Base-by-base conservation (phyloP, 2,329 filamentous ascomycete species). In the Pseudogymnoascus sp. region DNA sequence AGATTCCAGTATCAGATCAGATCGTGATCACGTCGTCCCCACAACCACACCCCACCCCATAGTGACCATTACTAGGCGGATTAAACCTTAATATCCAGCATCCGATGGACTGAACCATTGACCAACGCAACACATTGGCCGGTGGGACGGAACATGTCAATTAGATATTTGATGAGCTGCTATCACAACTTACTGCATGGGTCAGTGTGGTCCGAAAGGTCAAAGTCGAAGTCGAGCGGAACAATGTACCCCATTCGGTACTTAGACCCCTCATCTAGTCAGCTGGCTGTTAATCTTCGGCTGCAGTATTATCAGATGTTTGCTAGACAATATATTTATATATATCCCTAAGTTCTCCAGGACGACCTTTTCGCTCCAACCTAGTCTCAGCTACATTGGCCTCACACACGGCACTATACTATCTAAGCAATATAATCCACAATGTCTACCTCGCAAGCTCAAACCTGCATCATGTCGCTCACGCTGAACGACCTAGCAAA, bases 401-500 rank as follows among this genome's bases (percentile, higher is more conserved):
- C 37, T 40, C 6, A 40, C 37, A 40, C 37, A 16, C 37, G 14
- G 34, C 34, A 37, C 34, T 14, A 5, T 40, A 40, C 37, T 16
- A 40, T 40, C 37, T 40, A 40, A 40, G 16, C 18, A 57, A 57
- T 57, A 6, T 16, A 62, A 23, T 62, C 39, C 18, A 42, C 16
- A 21, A 62, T 42, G 40, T 40, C n/a, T 16, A 40, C 37, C 37
- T 16, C 37, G 14, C n/a, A 40, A 40, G 14, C 37, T 16, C 37
- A 40, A 42, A 67, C 73, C 26, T 71, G 81, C 66, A 74, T 68
- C 1, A 75, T 81, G n/a, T 77, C 78, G 18, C 71, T 81, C 0
- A 66, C 71, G 36, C 75, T 40, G 14, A 16, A 40, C 3, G 37
- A 81, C 64, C 71, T 85, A 62, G 80, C 81, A 66, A 81, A 81